Base-by-base conservation (phyloP, 306 rosid genomes). In the Vicia sativa region DNA sequence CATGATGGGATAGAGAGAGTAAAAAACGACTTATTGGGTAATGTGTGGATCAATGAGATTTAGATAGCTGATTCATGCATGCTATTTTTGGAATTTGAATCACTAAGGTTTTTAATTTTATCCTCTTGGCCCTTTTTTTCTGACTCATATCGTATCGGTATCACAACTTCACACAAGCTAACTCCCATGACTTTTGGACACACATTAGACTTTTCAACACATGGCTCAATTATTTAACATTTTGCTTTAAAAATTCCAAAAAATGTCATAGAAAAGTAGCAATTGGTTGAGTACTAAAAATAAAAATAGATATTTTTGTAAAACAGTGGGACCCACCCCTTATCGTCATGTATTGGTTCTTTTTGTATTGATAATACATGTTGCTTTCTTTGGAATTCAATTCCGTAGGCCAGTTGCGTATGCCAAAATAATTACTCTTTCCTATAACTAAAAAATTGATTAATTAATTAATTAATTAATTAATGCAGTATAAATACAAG, bases 331-430 rank as follows among this genome's bases (percentile, higher is more conserved):
- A 42, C 46, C 46, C 38, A 34, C 9, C n/a, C n/a, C n/a, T 7
- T 1, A 34, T 34, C 1, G 28, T 25, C 42, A 38, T 38, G 10
- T 38, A 8, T 42, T 42, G 1, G 6, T 41, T 41, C 1, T 41
- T 41, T 44, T 44, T 44, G 50, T 13, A n/a, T 45, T 45, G 52
- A 45, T 14, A 14, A 45, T 9, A 49, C 13, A 49, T 18, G 56
- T 49, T 49, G 28, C 56, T 49, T 49, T 49, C 29, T 19, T 50
- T 50, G 7, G 26, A 10, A 41, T 10, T 11, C 45, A 41, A 41
- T 50, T 19, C 19, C 56, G 13, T 19, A 48, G 26, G n/a, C n/a
- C n/a, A n/a, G 45, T 43, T 64, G 66, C 66, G 50, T 28, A 11
- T 64, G 4, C 3, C 45, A 62, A 52, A 34, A 5, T 39, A 39